Evolutionary conservation across 2,329 filamentous ascomycete genomes (phyloP).

Genomic region (Aspergillus aculeatinus): DNA sequence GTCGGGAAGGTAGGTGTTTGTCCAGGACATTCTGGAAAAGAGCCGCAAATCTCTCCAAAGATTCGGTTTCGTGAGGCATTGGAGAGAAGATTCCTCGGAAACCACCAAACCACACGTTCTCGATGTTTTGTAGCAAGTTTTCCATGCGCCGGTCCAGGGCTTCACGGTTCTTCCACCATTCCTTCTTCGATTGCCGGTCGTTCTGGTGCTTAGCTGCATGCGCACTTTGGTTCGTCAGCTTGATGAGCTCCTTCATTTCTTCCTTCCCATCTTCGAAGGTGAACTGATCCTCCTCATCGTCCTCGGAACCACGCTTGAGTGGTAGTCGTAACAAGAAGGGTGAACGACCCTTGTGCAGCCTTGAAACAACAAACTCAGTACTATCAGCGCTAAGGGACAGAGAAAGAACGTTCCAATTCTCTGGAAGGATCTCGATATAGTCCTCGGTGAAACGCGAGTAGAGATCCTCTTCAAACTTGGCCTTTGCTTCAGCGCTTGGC

Average conservation of each 20-base stretch:
- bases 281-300: slow-evolving; percentile 74
- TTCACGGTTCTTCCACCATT: slow-evolving; percentile 89
- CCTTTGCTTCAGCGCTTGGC: slow-evolving; percentile 39
- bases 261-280: slow-evolving; percentile 75
- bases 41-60: slow-evolving; percentile 73
- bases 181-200: slow-evolving; percentile 70
- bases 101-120: slow-evolving; percentile 90
- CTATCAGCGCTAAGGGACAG: slow-evolving; percentile 77
- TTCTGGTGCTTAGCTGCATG: slow-evolving; percentile 71
- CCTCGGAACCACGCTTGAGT: slow-evolving; percentile 76
- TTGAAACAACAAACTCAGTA: slow-evolving; percentile 86
- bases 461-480: slow-evolving; percentile 37
- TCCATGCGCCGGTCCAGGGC: slow-evolving; percentile 73
- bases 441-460: slow-evolving; percentile 69
- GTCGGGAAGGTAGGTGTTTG: slow-evolving; percentile 80
- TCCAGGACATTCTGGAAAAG: slow-evolving; percentile 77
- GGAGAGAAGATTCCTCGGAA: slow-evolving; percentile 94
- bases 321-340: slow-evolving; percentile 88
- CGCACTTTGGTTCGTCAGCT: slow-evolving; percentile 77
- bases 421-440: slow-evolving; percentile 82
- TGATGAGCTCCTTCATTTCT: slow-evolving; percentile 81
- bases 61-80: slow-evolving; percentile 59
- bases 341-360: slow-evolving; percentile 69
- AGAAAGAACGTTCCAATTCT: slow-evolving; percentile 80
- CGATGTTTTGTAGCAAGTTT: slow-evolving; percentile 78